These are phyloP conservation scores for Oryza rufipogon DNA, from an alignment of 176 grass and related monocot genomes.

Conservation along the genomic window DNA sequence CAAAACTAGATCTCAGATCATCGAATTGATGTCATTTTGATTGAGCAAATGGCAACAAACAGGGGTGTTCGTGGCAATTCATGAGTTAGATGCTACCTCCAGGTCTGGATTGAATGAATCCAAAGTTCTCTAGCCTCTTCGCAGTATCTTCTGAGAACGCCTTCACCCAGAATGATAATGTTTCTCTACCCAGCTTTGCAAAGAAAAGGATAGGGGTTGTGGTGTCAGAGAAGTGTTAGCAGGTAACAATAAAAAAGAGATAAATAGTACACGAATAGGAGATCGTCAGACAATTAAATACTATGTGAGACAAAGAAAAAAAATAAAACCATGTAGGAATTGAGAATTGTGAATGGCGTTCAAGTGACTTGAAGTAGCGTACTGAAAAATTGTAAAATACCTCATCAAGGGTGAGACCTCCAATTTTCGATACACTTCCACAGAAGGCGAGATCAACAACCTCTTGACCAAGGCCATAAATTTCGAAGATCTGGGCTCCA, in stretches of 20 bases:
- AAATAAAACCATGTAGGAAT: background rate
- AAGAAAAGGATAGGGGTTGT: conserved; percentile 39
- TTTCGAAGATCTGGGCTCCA: conserved; percentile 99
- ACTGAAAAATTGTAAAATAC: conserved; percentile 49
- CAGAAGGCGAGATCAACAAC: conserved; percentile 94
- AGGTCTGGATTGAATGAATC: conserved; percentile 99
- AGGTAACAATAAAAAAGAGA: conserved; percentile 25
- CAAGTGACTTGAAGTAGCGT: conserved; percentile 14
- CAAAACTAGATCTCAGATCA: conserved; percentile 21
- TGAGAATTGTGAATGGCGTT: conserved; percentile 10
- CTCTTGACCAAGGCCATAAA: conserved; percentile 98
- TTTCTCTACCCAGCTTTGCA: conserved; percentile 93
- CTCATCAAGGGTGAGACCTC: conserved; percentile 96
- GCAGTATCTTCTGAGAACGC: conserved; percentile 99
- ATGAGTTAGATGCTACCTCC: conserved; percentile 70
- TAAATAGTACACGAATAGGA: conserved; percentile 12
- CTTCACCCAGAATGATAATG: conserved; percentile 99
- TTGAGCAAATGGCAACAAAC: conserved; percentile 23
- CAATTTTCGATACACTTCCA: conserved; percentile 99
- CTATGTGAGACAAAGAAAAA: background rate
- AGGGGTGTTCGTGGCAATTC: background rate
- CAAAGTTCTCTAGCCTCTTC: conserved; percentile 95
- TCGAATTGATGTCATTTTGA: conserved; percentile 27
- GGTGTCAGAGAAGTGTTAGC: conserved; percentile 26
- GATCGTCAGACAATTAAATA: background rate